Conservation (phyloP, 371 early-diverging fungal species). For the Mortierella sp. region DNA sequence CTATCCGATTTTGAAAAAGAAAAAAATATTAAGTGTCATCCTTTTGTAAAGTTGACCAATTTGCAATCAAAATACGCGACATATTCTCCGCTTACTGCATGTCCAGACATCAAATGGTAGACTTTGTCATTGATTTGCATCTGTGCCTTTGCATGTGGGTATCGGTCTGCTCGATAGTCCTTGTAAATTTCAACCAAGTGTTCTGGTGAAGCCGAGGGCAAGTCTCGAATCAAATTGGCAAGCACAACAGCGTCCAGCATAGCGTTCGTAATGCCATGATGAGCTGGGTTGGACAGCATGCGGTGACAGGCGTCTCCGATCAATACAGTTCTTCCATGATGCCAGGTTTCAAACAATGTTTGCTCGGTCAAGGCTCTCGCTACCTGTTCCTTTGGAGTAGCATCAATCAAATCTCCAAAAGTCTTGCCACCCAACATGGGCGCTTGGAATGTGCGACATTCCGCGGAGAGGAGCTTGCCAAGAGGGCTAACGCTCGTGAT, state of each 20-base stretch:
- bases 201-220: constrained; percentile 30
- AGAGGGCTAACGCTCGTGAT: neutral
- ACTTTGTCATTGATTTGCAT: constrained; percentile 23
- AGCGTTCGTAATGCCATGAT: constrained; percentile 26
- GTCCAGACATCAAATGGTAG: constrained; percentile 18
- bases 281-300: constrained; percentile 33
- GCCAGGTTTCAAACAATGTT: constrained; percentile 32
- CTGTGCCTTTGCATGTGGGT: constrained; percentile 23
- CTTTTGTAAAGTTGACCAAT: neutral
- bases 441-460: constrained; percentile 12
- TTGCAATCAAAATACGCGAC: neutral
- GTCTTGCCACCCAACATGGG: constrained; percentile 19
- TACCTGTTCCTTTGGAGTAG: constrained; percentile 14
- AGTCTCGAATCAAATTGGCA: constrained; percentile 21
- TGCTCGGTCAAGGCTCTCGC: constrained; percentile 21
- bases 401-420: constrained; percentile 22
- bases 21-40: neutral
- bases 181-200: constrained; percentile 27
- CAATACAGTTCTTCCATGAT: constrained; percentile 34
- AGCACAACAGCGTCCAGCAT: constrained; percentile 26
- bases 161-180: constrained; percentile 28
- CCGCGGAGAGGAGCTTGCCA: constrained; percentile 8
- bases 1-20: neutral
- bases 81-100: constrained; percentile 13
- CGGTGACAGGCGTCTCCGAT: constrained; percentile 36